Base-by-base conservation (phyloP, 345 rosid species). In the Trapa incisa region DNA sequence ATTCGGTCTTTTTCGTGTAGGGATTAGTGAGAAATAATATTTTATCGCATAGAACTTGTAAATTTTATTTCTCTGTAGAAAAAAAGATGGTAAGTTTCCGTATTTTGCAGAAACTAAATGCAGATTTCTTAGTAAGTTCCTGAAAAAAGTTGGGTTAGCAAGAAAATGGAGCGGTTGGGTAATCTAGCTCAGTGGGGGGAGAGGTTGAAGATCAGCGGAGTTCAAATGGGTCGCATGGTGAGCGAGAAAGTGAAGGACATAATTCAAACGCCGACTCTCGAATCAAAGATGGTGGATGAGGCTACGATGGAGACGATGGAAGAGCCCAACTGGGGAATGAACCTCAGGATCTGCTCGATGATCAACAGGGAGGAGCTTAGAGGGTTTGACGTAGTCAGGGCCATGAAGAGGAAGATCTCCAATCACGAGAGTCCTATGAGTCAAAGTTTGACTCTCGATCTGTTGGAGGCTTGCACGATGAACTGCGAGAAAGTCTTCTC, bases 311-410 rank as follows among this genome's bases (percentile, higher is more conserved):
- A 91, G 76, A 83, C 86, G 2, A 45, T 85, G 69, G 87, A 81
- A 54, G 97, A 87, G 71, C 84, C 97, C 0, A 86, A 84, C 47
- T 91, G 97, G 96, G 96, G 96, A 50, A 48, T 88, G 96, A 91
- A 87, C 80, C 75, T 91, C 86, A 85, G 93, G 86, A 84, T 91
- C 5, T 91, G 96, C 62, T 81, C 85, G 1, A 81, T 88, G 89
- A 89, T 91, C 77, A 91, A 87, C 47, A 79, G 79, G 61, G 79
- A 81, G 8, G 88, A 83, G 79, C 84, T 87, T 70, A 86, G 71
- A 45, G 84, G 87, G 62, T 61, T 88, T 1, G 97, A 89, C 68
- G 72, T 89, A 50, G 88, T 87, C 22, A 81, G 76, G 79, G 84
- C 91, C 17, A 79, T 91, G 11, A 91, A 89, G 81, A 85, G 72